Evolutionary conservation across 2,329 filamentous ascomycete species (phyloP).

Genomic region (Metarhizium anisopliae): DNA sequence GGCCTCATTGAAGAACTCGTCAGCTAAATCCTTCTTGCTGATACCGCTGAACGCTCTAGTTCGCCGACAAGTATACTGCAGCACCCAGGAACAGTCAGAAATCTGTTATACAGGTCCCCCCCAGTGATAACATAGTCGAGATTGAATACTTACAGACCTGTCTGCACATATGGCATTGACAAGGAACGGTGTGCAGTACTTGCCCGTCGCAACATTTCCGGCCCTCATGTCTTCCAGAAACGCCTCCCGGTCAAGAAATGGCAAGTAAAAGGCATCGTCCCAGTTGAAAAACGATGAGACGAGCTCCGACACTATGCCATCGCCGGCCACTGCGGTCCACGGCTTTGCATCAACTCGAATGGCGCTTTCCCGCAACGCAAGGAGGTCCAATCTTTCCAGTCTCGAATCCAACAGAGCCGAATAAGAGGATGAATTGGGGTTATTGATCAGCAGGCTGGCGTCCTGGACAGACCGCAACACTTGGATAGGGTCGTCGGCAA

Average conservation of each 20-base stretch:
- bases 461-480: slow-evolving; percentile 4
- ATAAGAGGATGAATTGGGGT: neutral
- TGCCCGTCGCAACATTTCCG: slow-evolving; percentile 9
- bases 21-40: slow-evolving; percentile 9
- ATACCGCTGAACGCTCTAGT: slow-evolving; percentile 10
- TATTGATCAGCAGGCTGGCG: neutral
- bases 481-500: slow-evolving; percentile 5
- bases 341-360: slow-evolving; percentile 19
- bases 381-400: slow-evolving; percentile 5
- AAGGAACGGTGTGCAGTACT: slow-evolving; percentile 21
- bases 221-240: slow-evolving; percentile 20
- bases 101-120: neutral
- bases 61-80: slow-evolving; percentile 13
- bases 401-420: neutral
- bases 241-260: slow-evolving; percentile 15
- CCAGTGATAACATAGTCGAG: neutral
- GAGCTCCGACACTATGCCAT: slow-evolving; percentile 22
- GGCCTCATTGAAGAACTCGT: slow-evolving; percentile 14
- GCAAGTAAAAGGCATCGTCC: slow-evolving; percentile 16
- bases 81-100: neutral
- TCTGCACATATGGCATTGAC: slow-evolving; percentile 23
- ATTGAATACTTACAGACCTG: slow-evolving; percentile 15
- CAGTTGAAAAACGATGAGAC: slow-evolving; percentile 21
- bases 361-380: slow-evolving; percentile 10
- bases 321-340: slow-evolving; percentile 20